Evolutionary conservation across 1,139 yeast species (phyloP).

Genomic region (Spathaspora sp.): DNA sequence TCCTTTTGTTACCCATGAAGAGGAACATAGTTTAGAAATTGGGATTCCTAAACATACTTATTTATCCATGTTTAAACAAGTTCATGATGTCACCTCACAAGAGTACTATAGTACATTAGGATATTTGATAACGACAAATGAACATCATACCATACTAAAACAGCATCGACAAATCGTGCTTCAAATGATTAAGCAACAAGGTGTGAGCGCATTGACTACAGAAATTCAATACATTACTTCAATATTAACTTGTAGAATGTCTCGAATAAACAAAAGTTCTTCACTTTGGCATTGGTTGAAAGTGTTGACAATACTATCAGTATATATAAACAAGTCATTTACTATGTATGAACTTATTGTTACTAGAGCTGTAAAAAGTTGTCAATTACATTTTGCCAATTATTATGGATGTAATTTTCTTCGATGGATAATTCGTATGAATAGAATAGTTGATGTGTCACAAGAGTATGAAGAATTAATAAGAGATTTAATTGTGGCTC

Average conservation of each 20-base stretch:
- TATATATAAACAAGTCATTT: constrained; percentile 7
- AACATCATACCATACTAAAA: constrained; percentile 34
- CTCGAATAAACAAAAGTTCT: constrained; percentile 43
- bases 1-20: constrained; percentile 13
- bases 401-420: constrained; percentile 39
- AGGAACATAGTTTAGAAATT: constrained; percentile 26
- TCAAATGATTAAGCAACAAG: background rate
- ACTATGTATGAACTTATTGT: constrained; percentile 11
- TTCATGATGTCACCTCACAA: constrained; percentile 33
- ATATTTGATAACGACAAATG: constrained; percentile 40
- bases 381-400: constrained; percentile 40
- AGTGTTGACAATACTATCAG: constrained; percentile 24
- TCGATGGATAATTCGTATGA: constrained; percentile 28
- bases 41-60: constrained; percentile 35
- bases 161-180: constrained; percentile 26
- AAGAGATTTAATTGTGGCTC: background rate
- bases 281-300: constrained; percentile 40
- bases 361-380: constrained; percentile 27
- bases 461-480: constrained; percentile 8
- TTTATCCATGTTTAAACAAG: constrained; percentile 31
- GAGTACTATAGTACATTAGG: constrained; percentile 31
- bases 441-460: constrained; percentile 7
- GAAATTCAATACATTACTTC: constrained; percentile 35
- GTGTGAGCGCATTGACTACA: constrained; percentile 7
- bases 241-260: constrained; percentile 32